Conservation (phyloP, 495 filamentous ascomycete genomes). For the Neurospora sp. region DNA sequence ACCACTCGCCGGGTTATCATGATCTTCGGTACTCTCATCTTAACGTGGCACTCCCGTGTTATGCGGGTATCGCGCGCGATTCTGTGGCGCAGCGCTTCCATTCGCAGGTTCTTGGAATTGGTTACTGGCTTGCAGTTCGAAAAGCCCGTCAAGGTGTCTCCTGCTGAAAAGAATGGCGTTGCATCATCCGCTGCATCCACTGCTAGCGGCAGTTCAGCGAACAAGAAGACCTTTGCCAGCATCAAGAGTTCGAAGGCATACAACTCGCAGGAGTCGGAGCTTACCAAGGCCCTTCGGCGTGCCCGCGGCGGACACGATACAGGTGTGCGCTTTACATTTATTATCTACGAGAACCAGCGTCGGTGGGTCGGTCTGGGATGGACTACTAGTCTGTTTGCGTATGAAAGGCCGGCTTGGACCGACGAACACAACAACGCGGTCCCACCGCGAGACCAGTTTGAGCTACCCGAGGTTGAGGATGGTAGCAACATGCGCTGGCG, state of each 20-base stretch:
- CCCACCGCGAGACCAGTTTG: slow-evolving; percentile 69
- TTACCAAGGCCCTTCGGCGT: slow-evolving; percentile 25
- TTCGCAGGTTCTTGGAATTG: slow-evolving; percentile 55
- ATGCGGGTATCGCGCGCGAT: slow-evolving; percentile 78
- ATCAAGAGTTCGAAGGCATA: slow-evolving; percentile 5
- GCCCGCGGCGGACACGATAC: slow-evolving; percentile 39
- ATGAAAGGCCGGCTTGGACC: slow-evolving; percentile 86
- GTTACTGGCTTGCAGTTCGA: slow-evolving; percentile 75
- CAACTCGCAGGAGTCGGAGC: slow-evolving; percentile 21
- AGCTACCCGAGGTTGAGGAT: slow-evolving; percentile 71
- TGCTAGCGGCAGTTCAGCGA: slow-evolving; percentile 3
- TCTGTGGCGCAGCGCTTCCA: slow-evolving; percentile 73
- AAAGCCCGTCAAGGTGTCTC: slow-evolving; percentile 16
- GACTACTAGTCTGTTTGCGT: slow-evolving; percentile 80
- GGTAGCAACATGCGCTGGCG: slow-evolving; percentile 74
- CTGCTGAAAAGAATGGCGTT: background rate
- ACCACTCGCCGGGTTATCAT: slow-evolving; percentile 79
- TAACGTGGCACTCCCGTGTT: slow-evolving; percentile 87
- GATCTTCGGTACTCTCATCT: slow-evolving; percentile 63
- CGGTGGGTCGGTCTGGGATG: slow-evolving; percentile 92
- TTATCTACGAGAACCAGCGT: slow-evolving; percentile 92
- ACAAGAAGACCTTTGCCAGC: background rate
- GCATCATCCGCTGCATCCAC: slow-evolving; percentile 9
- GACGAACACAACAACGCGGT: slow-evolving; percentile 86
- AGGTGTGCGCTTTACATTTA: slow-evolving; percentile 90